Evolutionary conservation across 192 early-diverging fungal species (phyloP).

Genomic region (Gonapodya prolifera): DNA sequence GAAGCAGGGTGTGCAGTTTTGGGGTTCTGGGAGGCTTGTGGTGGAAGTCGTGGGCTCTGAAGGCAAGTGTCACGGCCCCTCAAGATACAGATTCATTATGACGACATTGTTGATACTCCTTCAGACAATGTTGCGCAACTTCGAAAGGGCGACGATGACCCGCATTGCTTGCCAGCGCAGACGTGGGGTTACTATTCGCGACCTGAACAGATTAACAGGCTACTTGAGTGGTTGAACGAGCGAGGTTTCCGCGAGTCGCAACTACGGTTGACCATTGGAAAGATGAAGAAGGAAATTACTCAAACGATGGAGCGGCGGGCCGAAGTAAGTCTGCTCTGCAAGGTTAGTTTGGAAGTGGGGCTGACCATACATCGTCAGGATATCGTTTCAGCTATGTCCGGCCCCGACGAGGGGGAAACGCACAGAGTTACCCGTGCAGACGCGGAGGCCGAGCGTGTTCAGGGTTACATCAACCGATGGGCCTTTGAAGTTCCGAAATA

Average conservation of each 20-base stretch:
- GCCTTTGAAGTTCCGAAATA: neutral
- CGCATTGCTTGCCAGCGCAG: neutral
- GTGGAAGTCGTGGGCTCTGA: conserved; percentile 1
- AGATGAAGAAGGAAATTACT: neutral
- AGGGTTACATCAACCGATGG: neutral
- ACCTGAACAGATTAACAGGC: neutral
- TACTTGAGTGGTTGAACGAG: neutral
- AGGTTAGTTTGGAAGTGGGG: neutral
- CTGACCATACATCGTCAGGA: neutral
- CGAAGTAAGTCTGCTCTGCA: neutral
- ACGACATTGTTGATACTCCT: neutral
- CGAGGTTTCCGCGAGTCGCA: neutral
- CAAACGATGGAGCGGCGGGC: neutral
- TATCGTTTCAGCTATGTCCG: neutral
- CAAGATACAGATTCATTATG: neutral
- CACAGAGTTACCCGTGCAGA: neutral
- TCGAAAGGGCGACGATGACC: neutral
- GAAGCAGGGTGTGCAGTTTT: neutral
- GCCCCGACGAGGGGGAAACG: neutral
- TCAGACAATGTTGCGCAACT: neutral
- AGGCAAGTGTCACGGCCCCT: neutral
- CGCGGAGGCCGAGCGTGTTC: neutral
- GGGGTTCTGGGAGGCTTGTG: neutral
- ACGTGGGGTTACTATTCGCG: neutral
- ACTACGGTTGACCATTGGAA: neutral